Percentiles rank a stretch among this genome's conserved stretches.
Conservation (phyloP, 257 asterid species). For the Galeopsis tetrahit region DNA sequence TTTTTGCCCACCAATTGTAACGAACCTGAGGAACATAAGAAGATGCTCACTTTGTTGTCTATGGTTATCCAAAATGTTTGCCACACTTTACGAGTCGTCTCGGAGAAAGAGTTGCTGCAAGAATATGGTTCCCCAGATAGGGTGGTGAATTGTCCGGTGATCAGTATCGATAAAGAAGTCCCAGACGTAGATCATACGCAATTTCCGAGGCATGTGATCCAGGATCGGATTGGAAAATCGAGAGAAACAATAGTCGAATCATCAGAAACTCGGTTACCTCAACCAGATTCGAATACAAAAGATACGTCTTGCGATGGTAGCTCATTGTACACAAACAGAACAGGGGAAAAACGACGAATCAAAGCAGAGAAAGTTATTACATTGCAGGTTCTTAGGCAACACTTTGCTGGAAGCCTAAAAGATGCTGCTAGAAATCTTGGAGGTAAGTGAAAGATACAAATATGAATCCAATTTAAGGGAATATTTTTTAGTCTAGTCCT, state of each 20-base stretch:
- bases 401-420: slow-evolving; percentile 92
- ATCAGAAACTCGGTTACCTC: slow-evolving; percentile 34
- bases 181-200: slow-evolving; percentile 31
- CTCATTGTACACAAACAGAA: slow-evolving; percentile 40
- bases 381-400: slow-evolving; percentile 79
- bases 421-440: slow-evolving; percentile 95
- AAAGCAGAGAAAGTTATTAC: slow-evolving; percentile 80
- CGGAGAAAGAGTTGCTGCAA: slow-evolving; percentile 70
- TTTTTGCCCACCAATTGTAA: slow-evolving; percentile 70
- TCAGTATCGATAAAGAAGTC: slow-evolving; percentile 32
- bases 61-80: slow-evolving; percentile 64
- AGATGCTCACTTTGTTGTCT: slow-evolving; percentile 73
- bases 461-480: no score
- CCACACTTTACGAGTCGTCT: slow-evolving; percentile 66
- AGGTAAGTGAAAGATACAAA: slow-evolving; percentile 50
- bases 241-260: slow-evolving; percentile 34
- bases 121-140: slow-evolving; percentile 42
- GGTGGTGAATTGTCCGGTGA: slow-evolving; percentile 27
- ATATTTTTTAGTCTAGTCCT: no score
- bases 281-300: slow-evolving; percentile 43
- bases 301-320: slow-evolving; percentile 52
- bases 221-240: slow-evolving; percentile 26
- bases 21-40: slow-evolving; percentile 65
- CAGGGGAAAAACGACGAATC: slow-evolving; percentile 62
- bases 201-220: slow-evolving; percentile 21